phyloP scores from a whole-genome alignment of 208 protist species.

The Trypanosoma boissoni region DNA sequence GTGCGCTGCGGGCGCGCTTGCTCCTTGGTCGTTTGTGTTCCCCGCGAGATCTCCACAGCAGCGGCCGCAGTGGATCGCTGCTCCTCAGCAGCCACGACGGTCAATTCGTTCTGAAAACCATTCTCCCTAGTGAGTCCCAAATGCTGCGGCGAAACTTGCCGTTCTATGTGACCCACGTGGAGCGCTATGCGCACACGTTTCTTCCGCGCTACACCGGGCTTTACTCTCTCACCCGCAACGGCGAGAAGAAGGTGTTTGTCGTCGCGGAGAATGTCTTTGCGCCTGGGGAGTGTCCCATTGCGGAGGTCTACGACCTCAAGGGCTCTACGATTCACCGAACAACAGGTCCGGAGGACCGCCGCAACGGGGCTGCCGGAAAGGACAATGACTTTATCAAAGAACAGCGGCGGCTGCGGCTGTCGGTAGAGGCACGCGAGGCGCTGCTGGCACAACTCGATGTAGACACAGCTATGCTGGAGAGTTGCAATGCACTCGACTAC shows the following conservation, averaged over 20 bases:
- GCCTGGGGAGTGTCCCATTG: conserved; percentile 12
- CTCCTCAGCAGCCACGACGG: conserved; percentile 47
- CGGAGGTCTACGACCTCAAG: conserved; percentile 33
- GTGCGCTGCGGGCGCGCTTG: conserved; percentile 25
- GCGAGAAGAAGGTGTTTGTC: conserved; percentile 20
- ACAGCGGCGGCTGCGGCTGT: conserved; percentile 12
- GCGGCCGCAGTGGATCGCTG: conserved; percentile 46
- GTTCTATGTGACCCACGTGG: conserved; percentile 33
- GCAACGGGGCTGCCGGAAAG: conserved; percentile 24
- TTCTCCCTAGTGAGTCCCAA: conserved; percentile 37
- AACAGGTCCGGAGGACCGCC: conserved; percentile 21
- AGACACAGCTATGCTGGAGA: conserved; percentile 24
- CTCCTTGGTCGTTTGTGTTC: conserved; percentile 23
- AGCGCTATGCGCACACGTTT: conserved; percentile 21
- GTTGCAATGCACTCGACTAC: conserved; percentile 29
- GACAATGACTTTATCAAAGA: conserved; percentile 29
- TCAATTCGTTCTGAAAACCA: conserved; percentile 48
- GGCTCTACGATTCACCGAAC: conserved; percentile 28
- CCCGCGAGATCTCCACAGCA: conserved; percentile 23
- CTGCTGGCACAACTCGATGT: conserved; percentile 25
- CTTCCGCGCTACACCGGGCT: conserved; percentile 28
- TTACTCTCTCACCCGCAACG: conserved; percentile 9
- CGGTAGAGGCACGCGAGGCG: conserved; percentile 8
- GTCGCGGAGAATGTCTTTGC: conserved; percentile 26
- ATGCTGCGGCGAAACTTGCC: conserved; percentile 34